Percentiles rank a stretch among this genome's conserved stretches.
Evolutionary conservation across 805 yeast species (phyloP).

Genomic region (Candida saitoana): DNA sequence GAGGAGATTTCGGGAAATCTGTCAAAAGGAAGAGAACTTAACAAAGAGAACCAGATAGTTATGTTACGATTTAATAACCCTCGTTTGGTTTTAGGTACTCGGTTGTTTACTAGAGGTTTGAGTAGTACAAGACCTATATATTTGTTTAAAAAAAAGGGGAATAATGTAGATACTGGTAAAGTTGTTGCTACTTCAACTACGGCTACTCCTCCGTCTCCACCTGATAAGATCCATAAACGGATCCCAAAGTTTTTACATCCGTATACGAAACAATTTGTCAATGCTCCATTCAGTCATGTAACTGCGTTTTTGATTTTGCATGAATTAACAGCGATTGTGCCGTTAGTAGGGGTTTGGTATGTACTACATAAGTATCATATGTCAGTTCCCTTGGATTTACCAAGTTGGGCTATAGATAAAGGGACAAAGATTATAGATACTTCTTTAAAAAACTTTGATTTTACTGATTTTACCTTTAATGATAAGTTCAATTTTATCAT

Average conservation of each 20-base stretch:
- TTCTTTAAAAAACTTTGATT: constrained; percentile 36
- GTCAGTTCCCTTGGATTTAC: constrained; percentile 50
- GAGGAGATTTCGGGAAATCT: not conserved
- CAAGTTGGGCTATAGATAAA: constrained; percentile 56
- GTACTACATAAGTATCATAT: constrained; percentile 52
- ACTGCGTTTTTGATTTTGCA: constrained; percentile 66
- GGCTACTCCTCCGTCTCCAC: not conserved
- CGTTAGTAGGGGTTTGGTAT: constrained; percentile 67
- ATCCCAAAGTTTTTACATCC: constrained; percentile 50
- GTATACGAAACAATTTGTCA: constrained; percentile 45
- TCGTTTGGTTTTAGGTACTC: not conserved
- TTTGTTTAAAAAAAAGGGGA: not conserved
- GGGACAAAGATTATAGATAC: constrained; percentile 58
- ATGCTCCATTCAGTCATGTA: constrained; percentile 58
- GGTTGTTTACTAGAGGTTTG: not conserved
- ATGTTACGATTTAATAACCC: not conserved
- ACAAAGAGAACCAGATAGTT: not conserved
- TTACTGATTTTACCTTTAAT: constrained; percentile 33
- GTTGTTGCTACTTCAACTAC: not conserved
- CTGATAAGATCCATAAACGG: constrained; percentile 21
- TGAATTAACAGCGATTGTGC: constrained; percentile 71
- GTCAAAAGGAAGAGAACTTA: not conserved
- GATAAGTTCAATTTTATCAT: constrained; percentile 53
- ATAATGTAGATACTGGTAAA: not conserved
- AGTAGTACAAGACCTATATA: not conserved